phyloP scores from a whole-genome alignment of 768 basidiomycete species.

The Phanerodontia chrysosporium region DNA sequence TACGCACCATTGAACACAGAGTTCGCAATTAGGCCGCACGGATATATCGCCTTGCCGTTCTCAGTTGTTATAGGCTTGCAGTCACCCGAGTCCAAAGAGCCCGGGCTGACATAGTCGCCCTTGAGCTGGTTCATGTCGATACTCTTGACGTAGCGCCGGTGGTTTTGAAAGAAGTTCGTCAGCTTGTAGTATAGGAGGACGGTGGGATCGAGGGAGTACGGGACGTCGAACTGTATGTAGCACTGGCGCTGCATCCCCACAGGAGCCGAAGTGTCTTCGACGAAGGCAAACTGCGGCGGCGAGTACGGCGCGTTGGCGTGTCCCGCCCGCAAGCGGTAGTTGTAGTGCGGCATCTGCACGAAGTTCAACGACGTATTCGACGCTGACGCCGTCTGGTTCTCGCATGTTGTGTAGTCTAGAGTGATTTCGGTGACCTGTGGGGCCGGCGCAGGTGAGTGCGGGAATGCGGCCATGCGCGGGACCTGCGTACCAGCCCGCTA shows the following conservation, averaged over 20 bases:
- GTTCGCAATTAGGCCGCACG: slow-evolving; percentile 97
- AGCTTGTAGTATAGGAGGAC: slow-evolving; percentile 96
- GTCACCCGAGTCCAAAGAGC: slow-evolving; percentile 59
- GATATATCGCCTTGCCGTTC: slow-evolving; percentile 67
- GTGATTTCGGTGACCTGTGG: slow-evolving; percentile 85
- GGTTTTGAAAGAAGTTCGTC: slow-evolving; percentile 97
- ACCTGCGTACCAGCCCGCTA: slow-evolving; percentile 48
- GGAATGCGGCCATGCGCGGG: background rate
- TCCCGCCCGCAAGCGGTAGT: slow-evolving; percentile 66
- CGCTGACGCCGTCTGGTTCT: slow-evolving; percentile 45
- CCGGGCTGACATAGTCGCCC: slow-evolving; percentile 54
- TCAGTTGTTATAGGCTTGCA: slow-evolving; percentile 79
- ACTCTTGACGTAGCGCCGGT: slow-evolving; percentile 95
- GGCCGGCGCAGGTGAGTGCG: slow-evolving; percentile 20
- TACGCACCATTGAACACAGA: slow-evolving; percentile 87
- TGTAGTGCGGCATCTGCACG: slow-evolving; percentile 55
- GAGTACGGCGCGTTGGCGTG: slow-evolving; percentile 41
- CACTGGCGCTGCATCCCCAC: slow-evolving; percentile 51
- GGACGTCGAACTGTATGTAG: slow-evolving; percentile 77
- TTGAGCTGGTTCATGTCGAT: slow-evolving; percentile 80
- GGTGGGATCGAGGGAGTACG: slow-evolving; percentile 64
- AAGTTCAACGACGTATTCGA: slow-evolving; percentile 36
- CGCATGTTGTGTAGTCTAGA: slow-evolving; percentile 93
- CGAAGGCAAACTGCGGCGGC: slow-evolving; percentile 73
- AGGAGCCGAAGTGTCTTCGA: slow-evolving; percentile 44